Percentiles rank a stretch among this genome's conserved stretches.
Conservation (phyloP, 768 basidiomycete genomes). For the Podaxis rugospora region DNA sequence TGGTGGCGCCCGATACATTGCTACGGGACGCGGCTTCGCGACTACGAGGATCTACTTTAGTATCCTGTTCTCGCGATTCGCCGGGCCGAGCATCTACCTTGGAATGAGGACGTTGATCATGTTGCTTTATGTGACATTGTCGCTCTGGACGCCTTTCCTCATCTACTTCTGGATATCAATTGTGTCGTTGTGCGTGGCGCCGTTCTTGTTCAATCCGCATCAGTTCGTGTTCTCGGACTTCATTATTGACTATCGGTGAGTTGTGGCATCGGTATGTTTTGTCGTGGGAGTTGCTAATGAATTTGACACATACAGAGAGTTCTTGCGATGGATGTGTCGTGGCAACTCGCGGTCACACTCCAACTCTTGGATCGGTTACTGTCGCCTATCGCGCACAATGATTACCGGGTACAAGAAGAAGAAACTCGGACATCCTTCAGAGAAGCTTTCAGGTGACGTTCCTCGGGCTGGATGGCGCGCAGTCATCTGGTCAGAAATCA, state of each 20-base stretch:
- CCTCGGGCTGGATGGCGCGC: conserved; percentile 92
- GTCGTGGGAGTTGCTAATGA: conserved; percentile 6
- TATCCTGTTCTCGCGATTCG: conserved; percentile 96
- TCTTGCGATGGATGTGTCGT: conserved; percentile 97
- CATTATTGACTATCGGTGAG: conserved; percentile 89
- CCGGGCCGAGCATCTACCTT: conserved; percentile 96
- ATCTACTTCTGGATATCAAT: conserved; percentile 99
- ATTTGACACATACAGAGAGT: conserved; percentile 59
- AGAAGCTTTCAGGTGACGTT: conserved; percentile 93
- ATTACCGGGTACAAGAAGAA: conserved; percentile 99
- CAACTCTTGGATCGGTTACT: conserved; percentile 99
- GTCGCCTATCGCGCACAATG: conserved; percentile 94
- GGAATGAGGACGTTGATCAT: conserved; percentile 92
- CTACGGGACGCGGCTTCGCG: conserved; percentile 98
- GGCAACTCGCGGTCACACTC: conserved; percentile 96
- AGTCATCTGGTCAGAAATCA: conserved; percentile 81
- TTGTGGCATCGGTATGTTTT: conserved; percentile 7
- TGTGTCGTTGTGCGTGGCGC: conserved; percentile 85
- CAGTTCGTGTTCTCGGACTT: conserved; percentile 98
- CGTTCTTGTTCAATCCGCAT: conserved; percentile 99
- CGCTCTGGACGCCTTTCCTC: conserved; percentile 87
- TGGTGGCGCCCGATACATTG: conserved; percentile 97
- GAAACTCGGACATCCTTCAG: conserved; percentile 92
- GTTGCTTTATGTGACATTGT: conserved; percentile 89
- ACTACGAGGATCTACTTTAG: conserved; percentile 93